A percentile compares a stretch with the other conserved stretches of the same genome.
Conservation (phyloP, 164 flowering plant species). For the Liriodendron chinense region DNA sequence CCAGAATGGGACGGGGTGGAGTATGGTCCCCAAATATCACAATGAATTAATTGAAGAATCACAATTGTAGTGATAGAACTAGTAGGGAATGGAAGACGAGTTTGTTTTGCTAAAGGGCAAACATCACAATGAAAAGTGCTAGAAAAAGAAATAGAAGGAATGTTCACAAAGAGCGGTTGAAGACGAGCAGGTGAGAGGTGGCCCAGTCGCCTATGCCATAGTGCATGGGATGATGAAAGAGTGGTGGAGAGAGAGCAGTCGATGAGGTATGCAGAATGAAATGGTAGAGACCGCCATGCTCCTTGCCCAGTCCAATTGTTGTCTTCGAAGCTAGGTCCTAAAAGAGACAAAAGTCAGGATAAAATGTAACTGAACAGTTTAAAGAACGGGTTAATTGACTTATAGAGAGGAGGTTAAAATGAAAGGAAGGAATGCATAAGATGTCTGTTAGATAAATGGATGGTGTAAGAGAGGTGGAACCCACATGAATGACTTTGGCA, state of each 20-base stretch:
- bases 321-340: neutral
- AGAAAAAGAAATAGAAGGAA: no score
- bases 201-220: neutral
- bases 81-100: neutral
- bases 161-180: neutral
- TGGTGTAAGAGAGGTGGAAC: neutral
- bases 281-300: neutral
- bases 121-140: neutral
- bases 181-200: neutral
- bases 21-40: constrained; percentile 6
- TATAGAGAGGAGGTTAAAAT: neutral
- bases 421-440: neutral
- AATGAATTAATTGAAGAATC: constrained; percentile 5
- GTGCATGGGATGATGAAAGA: neutral
- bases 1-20: neutral
- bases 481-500: neutral
- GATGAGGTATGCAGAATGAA: neutral
- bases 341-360: neutral
- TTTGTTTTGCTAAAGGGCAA: constrained; percentile 1
- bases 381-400: neutral
- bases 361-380: neutral
- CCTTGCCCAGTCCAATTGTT: neutral
- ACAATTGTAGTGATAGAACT: neutral
- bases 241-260: no score
- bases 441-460: neutral